Base-by-base conservation (phyloP, 306 rosid genomes). In the Vigna unguiculata region DNA sequence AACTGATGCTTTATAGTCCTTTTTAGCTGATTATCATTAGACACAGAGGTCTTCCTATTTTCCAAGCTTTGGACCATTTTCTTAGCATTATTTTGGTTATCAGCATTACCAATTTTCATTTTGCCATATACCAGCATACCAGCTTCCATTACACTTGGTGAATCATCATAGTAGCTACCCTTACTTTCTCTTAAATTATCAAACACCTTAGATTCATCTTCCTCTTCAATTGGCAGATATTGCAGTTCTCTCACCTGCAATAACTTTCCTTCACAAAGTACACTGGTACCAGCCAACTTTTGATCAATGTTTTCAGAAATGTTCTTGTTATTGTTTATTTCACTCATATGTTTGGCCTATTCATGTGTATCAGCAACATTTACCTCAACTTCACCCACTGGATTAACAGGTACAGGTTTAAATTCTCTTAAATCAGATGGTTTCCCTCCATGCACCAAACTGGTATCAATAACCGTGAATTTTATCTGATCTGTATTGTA, bases 401-500 rank as follows among this genome's bases (percentile, higher is more conserved):
- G 30, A 60, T 30, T 41, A 67, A 82, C 85, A 60, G 91, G 93
- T 59, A 78, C 61, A 74, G 71, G 32, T 83, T 79, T 86, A 71
- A 84, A 72, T 74, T 89, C 84, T 79, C 86, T 77, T 78, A 87
- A 64, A 62, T 83, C 80, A 10, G 84, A 70, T 68, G 89, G 71
- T 58, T 86, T 89, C 40, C 83, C 90, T 59, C 82, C 78, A 65
- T 55, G 84, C 53, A 72, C 55, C 83, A 86, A 82, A 82, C 91
- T 89, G 74, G 93, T 87, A 78, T 89, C 91, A 1, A 91, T 85
- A 84, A 91, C 76, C 9, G 85, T 89, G 75, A 91, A 87, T 84
- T 84, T 75, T 82, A 79, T 71, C 46, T 49, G 71, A 63, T 76
- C 54, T 41, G 34, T 7, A 22, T 40, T 38, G 52, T 2, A 41